These are phyloP conservation scores for Entelexis paramagnoliae DNA, from an alignment of 1,139 yeast genomes.

Conservation along the genomic window DNA sequence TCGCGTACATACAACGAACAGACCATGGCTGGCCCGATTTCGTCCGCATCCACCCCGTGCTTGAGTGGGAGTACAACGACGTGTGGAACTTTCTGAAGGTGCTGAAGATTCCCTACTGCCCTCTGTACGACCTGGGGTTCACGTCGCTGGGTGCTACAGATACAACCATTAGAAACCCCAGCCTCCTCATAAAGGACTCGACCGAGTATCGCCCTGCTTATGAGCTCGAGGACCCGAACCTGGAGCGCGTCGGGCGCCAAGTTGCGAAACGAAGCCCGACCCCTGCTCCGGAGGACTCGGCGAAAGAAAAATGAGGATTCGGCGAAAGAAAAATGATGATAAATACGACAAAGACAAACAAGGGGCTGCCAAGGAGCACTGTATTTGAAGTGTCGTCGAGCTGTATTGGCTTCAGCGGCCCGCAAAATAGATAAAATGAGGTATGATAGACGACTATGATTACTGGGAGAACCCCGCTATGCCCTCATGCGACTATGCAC, in stretches of 20 bases:
- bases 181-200: constrained; percentile 30
- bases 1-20: constrained; percentile 51
- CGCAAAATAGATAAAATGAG: too few relatives aligned
- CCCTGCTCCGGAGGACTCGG: neutral
- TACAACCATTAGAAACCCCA: constrained; percentile 59
- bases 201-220: constrained; percentile 53
- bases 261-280: neutral
- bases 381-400: too few relatives aligned
- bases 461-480: too few relatives aligned
- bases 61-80: constrained; percentile 70
- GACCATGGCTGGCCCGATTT: constrained; percentile 87
- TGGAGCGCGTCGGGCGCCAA: constrained; percentile 46
- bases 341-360: too few relatives aligned
- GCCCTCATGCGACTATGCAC: too few relatives aligned
- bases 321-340: too few relatives aligned
- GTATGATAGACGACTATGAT: too few relatives aligned
- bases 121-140: constrained; percentile 63
- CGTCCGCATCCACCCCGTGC: constrained; percentile 65
- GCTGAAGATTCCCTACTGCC: constrained; percentile 50
- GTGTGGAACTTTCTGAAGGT: constrained; percentile 59
- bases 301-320: too few relatives aligned
- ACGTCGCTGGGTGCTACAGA: constrained; percentile 71
- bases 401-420: too few relatives aligned
- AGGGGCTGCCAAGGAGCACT: too few relatives aligned
- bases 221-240: constrained; percentile 47